Evolutionary conservation across 2,329 filamentous ascomycete species (phyloP).

Genomic region (Lecanicillium sp.): DNA sequence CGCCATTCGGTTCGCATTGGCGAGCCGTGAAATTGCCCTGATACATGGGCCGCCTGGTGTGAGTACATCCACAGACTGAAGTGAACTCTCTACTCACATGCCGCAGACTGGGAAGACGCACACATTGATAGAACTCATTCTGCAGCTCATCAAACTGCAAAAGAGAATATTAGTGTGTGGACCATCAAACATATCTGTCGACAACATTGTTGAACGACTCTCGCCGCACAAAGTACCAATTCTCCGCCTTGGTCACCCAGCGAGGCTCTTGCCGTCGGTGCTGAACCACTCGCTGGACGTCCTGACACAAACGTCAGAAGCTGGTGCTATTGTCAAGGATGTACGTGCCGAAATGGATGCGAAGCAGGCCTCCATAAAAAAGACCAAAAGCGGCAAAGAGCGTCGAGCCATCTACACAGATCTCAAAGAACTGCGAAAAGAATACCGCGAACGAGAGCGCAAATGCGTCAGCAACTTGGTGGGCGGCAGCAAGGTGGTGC

Average conservation of each 20-base stretch:
- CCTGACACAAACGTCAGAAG: conserved; percentile 82
- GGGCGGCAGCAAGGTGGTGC: conserved; percentile 72
- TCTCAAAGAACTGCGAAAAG: conserved; percentile 75
- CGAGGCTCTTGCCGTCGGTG: conserved; percentile 80
- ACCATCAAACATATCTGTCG: conserved; percentile 92
- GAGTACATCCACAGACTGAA: conserved; percentile 17
- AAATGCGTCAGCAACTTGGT: conserved; percentile 74
- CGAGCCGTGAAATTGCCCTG: conserved; percentile 71
- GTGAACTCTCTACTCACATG: conserved; percentile 7
- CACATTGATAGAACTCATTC: conserved; percentile 87
- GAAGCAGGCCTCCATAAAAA: conserved; percentile 81
- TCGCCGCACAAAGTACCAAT: conserved; percentile 79
- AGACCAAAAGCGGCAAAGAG: conserved; percentile 75
- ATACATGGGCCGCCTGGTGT: conserved; percentile 91
- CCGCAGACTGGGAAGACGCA: conserved; percentile 88
- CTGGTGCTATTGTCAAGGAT: conserved; percentile 81
- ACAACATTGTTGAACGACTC: conserved; percentile 94
- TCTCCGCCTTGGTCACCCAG: conserved; percentile 85
- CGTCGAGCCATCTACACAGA: conserved; percentile 76
- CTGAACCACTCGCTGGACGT: conserved; percentile 86
- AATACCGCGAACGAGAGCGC: conserved; percentile 78
- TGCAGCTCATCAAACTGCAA: conserved; percentile 72
- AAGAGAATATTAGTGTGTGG: conserved; percentile 85
- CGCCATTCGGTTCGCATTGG: conserved; percentile 73
- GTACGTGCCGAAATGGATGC: conserved; percentile 88